phyloP scores from a whole-genome alignment of 176 grass and related monocot species.

The Puccinellia tenuiflora region DNA sequence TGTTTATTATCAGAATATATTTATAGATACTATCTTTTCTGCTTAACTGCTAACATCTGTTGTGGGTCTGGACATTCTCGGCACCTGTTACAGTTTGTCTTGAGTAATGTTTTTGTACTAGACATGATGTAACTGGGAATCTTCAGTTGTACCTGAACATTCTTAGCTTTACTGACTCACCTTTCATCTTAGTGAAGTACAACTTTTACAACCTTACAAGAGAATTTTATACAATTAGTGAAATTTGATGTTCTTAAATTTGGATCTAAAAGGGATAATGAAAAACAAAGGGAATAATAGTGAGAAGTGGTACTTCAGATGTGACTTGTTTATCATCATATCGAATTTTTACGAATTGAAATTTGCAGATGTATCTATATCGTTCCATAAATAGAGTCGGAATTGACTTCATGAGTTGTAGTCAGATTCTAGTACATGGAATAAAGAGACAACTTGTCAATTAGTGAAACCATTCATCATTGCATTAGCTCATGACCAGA shows the following conservation, averaged over 20 bases:
- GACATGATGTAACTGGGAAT: neutral
- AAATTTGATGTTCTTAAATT: neutral
- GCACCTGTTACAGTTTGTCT: constrained; percentile 4
- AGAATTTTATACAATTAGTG: neutral
- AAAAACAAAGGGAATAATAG: neutral
- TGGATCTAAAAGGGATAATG: neutral
- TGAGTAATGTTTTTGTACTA: neutral
- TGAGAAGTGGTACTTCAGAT: neutral
- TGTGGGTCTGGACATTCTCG: neutral
- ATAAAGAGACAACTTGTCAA: neutral
- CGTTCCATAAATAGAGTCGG: neutral
- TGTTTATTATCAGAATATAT: neutral
- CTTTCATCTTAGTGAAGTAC: constrained; percentile 10
- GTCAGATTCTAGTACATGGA: neutral
- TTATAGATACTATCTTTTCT: neutral
- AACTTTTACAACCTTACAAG: neutral
- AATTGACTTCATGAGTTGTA: neutral
- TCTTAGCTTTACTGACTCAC: neutral
- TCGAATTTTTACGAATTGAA: neutral
- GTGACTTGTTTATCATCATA: neutral
- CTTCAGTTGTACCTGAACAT: neutral
- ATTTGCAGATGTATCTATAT: neutral
- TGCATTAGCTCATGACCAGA: neutral
- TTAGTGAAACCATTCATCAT: neutral
- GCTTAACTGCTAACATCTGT: neutral